phyloP scores from a whole-genome alignment of 352 stramenopile species.

The Hyaloperonospora arabidopsidis region DNA sequence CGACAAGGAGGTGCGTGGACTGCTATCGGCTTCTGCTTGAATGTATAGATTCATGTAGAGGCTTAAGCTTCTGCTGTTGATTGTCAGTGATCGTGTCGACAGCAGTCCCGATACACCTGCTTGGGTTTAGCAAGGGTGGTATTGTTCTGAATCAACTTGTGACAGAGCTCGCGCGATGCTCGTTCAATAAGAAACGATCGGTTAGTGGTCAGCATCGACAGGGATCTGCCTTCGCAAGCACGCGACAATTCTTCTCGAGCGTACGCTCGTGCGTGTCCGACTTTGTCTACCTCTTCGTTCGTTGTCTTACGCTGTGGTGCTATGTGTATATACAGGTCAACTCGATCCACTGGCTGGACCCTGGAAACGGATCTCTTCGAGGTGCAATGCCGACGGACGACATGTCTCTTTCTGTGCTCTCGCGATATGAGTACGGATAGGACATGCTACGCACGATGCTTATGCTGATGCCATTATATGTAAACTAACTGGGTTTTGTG shows the following conservation, averaged over 20 bases:
- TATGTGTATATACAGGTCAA: conserved; percentile 25
- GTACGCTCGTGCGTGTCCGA: conserved; percentile 17
- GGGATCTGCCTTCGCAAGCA: conserved; percentile 27
- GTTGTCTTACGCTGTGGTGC: background rate
- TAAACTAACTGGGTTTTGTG: conserved; percentile 1
- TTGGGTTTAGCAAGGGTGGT: conserved; percentile 66
- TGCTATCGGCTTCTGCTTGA: background rate
- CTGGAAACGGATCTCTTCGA: conserved; percentile 43
- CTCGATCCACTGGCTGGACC: conserved; percentile 62
- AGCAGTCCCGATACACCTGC: conserved; percentile 44
- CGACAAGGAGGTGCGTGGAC: conserved; percentile 23
- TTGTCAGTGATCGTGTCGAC: conserved; percentile 35
- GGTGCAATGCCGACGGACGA: conserved; percentile 35
- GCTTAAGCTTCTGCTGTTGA: background rate
- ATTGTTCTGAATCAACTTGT: conserved; percentile 66
- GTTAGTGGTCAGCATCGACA: conserved; percentile 26
- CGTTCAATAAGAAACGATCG: conserved; percentile 33
- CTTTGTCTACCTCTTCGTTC: background rate
- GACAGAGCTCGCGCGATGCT: conserved; percentile 43
- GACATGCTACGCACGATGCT: background rate
- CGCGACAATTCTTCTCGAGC: conserved; percentile 32
- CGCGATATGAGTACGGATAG: conserved; percentile 28
- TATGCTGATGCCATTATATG: background rate
- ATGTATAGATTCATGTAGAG: background rate
- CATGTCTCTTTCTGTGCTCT: conserved; percentile 28